Percentiles rank a stretch among this genome's conserved stretches.
Evolutionary conservation across 768 basidiomycete species (phyloP).

Genomic region (Suillus discolor): DNA sequence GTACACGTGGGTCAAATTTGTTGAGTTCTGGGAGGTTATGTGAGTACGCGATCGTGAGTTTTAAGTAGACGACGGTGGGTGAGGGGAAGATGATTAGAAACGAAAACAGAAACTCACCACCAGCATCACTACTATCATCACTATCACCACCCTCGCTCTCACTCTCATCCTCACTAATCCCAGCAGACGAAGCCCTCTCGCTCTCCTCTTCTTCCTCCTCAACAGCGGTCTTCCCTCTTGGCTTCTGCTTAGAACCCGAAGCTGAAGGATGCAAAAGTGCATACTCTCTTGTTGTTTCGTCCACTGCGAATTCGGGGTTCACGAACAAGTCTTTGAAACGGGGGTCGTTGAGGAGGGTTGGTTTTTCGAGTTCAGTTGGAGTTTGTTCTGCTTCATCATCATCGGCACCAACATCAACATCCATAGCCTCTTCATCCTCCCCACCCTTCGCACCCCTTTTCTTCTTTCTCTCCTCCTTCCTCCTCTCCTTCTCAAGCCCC

Average conservation of each 20-base stretch:
- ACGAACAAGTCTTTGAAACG: constrained; percentile 91
- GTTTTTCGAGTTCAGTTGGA: constrained; percentile 24
- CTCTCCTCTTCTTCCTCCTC: constrained; percentile 91
- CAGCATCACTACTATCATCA: constrained; percentile 59
- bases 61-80: constrained; percentile 14
- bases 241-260: constrained; percentile 39
- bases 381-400: constrained; percentile 22
- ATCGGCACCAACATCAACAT: constrained; percentile 18
- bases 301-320: constrained; percentile 90
- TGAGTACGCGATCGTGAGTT: not conserved
- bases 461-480: constrained; percentile 58
- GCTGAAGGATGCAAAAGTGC: constrained; percentile 92
- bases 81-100: not conserved
- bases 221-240: constrained; percentile 70
- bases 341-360: constrained; percentile 75
- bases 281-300: constrained; percentile 85
- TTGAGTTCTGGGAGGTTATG: constrained; percentile 44
- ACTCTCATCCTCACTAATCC: constrained; percentile 43
- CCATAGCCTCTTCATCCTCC: constrained; percentile 31
- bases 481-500: constrained; percentile 62
- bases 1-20: constrained; percentile 57
- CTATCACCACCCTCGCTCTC: constrained; percentile 41
- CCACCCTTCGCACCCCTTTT: constrained; percentile 34
- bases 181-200: constrained; percentile 65
- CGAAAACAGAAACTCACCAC: constrained; percentile 40